phyloP scores from a whole-genome alignment of 2,329 filamentous ascomycete genomes.

The Plenodomus lindquistii region DNA sequence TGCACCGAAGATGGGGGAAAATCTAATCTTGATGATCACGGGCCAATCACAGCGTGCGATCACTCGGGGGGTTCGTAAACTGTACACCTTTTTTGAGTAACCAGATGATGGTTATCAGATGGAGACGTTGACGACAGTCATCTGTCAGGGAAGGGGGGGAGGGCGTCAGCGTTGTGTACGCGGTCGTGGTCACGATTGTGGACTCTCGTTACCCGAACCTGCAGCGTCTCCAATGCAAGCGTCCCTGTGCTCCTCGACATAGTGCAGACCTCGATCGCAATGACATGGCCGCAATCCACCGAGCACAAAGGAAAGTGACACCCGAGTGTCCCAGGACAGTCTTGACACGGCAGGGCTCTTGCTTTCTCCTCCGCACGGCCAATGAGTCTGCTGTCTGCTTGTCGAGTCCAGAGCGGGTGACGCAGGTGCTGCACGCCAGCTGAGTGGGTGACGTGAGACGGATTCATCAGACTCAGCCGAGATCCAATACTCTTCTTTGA shows the following conservation, averaged over 20 bases:
- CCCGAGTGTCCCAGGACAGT: neutral
- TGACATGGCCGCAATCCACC: neutral
- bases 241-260: slow-evolving; percentile 1
- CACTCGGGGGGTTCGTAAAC: slow-evolving; percentile 9
- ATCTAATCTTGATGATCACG: slow-evolving; percentile 31
- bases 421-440: no score
- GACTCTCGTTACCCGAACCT: neutral
- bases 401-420: no score
- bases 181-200: slow-evolving; percentile 1
- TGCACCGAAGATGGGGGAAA: slow-evolving; percentile 25
- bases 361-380: neutral
- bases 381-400: neutral
- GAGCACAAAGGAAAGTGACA: neutral
- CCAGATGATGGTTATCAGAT: slow-evolving; percentile 39
- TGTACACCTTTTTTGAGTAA: no score
- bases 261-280: neutral
- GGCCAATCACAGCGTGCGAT: slow-evolving; percentile 13
- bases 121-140: slow-evolving; percentile 10
- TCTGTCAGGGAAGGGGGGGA: no score
- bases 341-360: neutral
- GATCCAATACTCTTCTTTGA: no score
- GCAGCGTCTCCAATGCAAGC: slow-evolving; percentile 3
- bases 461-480: no score
- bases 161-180: slow-evolving; percentile 1
- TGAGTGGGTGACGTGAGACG: no score